Percentiles rank a stretch among this genome's conserved stretches.
These are phyloP conservation scores for Aspergillus vadensis DNA, from an alignment of 2,329 filamentous ascomycete species.

Conservation along the genomic window DNA sequence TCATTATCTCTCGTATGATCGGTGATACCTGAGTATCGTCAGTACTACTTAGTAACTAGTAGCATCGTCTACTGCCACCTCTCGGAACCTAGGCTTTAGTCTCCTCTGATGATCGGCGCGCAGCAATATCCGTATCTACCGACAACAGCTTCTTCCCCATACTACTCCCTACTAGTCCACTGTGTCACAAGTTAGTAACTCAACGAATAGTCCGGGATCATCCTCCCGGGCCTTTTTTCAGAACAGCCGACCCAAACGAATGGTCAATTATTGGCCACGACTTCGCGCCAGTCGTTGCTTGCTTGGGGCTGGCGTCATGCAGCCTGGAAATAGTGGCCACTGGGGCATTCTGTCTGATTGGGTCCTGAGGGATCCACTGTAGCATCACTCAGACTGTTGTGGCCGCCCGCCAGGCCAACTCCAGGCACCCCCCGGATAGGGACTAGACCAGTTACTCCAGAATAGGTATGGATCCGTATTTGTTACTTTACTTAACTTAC, in stretches of 20 bases:
- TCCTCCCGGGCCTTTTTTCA: slow-evolving; percentile 12
- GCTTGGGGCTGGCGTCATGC: slow-evolving; percentile 37
- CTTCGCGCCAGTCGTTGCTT: slow-evolving; percentile 26
- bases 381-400: slow-evolving; percentile 21
- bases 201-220: slow-evolving; percentile 3
- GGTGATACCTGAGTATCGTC: slow-evolving; percentile 1
- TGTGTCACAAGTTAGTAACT: too few species aligned
- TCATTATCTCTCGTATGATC: neutral
- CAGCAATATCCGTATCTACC: neutral
- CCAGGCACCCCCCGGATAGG: slow-evolving; percentile 23
- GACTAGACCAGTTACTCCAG: too few species aligned
- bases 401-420: too few species aligned
- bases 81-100: neutral
- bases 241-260: slow-evolving; percentile 11
- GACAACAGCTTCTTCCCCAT: slow-evolving; percentile 4
- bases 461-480: too few species aligned
- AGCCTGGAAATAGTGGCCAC: slow-evolving; percentile 33
- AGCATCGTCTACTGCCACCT: neutral
- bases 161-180: slow-evolving; percentile 1
- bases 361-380: slow-evolving; percentile 18
- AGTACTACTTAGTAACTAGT: neutral
- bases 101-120: slow-evolving; percentile 1
- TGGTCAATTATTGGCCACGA: slow-evolving; percentile 28
- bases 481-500: too few species aligned
- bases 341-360: slow-evolving; percentile 23